Evolutionary conservation across 176 grass and related monocot genomes (phyloP).

Genomic region (Avena atlantica): DNA sequence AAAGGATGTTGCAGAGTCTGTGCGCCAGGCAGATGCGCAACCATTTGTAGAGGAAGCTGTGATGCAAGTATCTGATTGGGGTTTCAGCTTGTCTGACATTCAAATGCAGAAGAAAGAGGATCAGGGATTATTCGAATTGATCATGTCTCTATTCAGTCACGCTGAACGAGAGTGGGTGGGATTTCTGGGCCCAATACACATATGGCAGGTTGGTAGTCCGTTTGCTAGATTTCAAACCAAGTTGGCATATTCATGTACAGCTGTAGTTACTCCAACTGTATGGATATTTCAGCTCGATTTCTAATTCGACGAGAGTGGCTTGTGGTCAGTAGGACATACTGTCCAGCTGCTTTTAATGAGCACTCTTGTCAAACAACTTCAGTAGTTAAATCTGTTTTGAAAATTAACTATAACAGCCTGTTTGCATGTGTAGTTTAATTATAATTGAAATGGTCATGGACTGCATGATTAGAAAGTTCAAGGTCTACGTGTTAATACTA

Average conservation of each 20-base stretch:
- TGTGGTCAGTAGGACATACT: neutral
- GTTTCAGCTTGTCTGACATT: slow-evolving; percentile 86
- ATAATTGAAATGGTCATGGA: too few relatives aligned
- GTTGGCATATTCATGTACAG: slow-evolving; percentile 8
- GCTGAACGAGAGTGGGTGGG: slow-evolving; percentile 84
- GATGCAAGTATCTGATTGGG: slow-evolving; percentile 92
- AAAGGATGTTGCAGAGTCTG: slow-evolving; percentile 81
- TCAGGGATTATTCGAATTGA: slow-evolving; percentile 62
- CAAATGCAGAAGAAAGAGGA: slow-evolving; percentile 84
- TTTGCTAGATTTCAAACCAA: neutral
- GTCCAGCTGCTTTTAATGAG: neutral
- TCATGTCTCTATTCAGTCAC: slow-evolving; percentile 74
- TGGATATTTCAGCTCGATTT: slow-evolving; percentile 11
- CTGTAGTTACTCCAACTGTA: slow-evolving; percentile 13
- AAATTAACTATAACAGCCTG: neutral
- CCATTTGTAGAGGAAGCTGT: slow-evolving; percentile 93
- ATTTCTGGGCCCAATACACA: slow-evolving; percentile 95
- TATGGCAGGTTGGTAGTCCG: slow-evolving; percentile 82
- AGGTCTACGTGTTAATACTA: too few relatives aligned
- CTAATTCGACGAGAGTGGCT: neutral
- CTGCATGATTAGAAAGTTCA: too few relatives aligned
- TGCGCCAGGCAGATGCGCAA: slow-evolving; percentile 69
- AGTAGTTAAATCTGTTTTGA: neutral
- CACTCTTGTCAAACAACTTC: neutral
- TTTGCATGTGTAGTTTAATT: too few relatives aligned